phyloP scores from a whole-genome alignment of 345 rosid species.

The Aquilaria malaccensis region DNA sequence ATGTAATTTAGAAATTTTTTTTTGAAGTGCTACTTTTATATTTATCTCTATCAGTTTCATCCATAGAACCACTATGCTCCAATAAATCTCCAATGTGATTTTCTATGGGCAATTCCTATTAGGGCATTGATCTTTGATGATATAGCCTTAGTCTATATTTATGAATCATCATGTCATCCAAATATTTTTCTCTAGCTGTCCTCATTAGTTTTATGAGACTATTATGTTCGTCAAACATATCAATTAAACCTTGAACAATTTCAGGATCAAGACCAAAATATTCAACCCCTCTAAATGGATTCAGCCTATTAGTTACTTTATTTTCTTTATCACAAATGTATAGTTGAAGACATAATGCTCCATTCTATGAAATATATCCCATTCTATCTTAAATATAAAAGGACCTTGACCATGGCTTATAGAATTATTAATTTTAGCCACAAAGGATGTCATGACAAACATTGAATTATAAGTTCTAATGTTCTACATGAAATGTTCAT shows the following conservation, averaged over 20 bases:
- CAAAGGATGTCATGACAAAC: not conserved
- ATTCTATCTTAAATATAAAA: no score
- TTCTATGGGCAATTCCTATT: not conserved
- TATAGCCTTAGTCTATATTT: not conserved
- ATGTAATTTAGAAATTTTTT: not conserved
- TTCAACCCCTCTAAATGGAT: not conserved
- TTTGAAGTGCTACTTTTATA: not conserved
- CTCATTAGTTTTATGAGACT: no score
- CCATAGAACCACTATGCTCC: not conserved
- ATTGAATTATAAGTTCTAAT: not conserved
- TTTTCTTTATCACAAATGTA: not conserved
- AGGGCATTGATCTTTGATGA: not conserved
- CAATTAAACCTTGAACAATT: not conserved
- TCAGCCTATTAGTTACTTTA: not conserved
- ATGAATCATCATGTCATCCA: no score
- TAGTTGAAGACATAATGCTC: not conserved
- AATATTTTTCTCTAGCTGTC: not conserved
- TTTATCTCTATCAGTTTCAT: not conserved
- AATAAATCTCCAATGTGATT: not conserved
- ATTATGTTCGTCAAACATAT: not conserved
- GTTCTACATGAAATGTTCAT: no score
- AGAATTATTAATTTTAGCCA: not conserved
- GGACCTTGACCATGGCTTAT: not conserved
- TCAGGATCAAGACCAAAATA: not conserved
- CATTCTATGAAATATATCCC: no score